Evolutionary conservation across 805 yeast genomes (phyloP), one percentile per base, ranked within the genome.

Genomic region (Kodamaea jinghongensis): DNA sequence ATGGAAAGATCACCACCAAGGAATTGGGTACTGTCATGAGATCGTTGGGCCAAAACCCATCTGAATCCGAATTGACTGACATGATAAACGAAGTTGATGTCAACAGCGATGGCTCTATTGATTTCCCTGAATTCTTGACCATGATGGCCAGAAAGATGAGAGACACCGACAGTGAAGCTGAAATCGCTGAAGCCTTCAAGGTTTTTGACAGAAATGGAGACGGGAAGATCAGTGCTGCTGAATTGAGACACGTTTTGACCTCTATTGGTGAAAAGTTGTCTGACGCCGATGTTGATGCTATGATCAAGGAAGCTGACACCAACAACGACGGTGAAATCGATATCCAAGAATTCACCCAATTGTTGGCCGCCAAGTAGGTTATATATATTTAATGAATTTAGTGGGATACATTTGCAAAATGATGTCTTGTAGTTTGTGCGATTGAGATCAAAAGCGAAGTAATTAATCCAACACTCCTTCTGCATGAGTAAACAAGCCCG

Each of bases 1-100:
- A 90, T 66, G 99, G 99, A 50, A 87, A 88, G 60, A 93, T 93
- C 71, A 88, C 96, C 43, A 86, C 96, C 53, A 79, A 86, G 58
- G 99, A 93, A 69, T 76, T 93, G 52, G 97, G 98, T 49, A 89
- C 96, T 3, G 99, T 93, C 38, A 93, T 93, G 99, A 84, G 99
- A 70, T 87, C 97, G n/a, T 75, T 93, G 58, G 99, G 99, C 38
- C 93, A 89, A 66, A 91, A 91, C 57, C 99, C 99, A 27, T 82
- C 95, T 36, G 98, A 93, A 65, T 81, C 89, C 50, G 99, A 93
- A 66, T 83, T 93, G 55, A 86, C 93, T 41, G 99, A 93, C 62
- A 81, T 93, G 84, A 87, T 93, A 74, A 91, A 91, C 63, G 99
- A 93, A 68, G 95, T 93, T 39, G 99, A 93, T 64, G 83, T 84